Percentiles rank a stretch among this genome's conserved stretches.
Conservation (phyloP, 148 eudicot species). For the Camellia granthamiana region DNA sequence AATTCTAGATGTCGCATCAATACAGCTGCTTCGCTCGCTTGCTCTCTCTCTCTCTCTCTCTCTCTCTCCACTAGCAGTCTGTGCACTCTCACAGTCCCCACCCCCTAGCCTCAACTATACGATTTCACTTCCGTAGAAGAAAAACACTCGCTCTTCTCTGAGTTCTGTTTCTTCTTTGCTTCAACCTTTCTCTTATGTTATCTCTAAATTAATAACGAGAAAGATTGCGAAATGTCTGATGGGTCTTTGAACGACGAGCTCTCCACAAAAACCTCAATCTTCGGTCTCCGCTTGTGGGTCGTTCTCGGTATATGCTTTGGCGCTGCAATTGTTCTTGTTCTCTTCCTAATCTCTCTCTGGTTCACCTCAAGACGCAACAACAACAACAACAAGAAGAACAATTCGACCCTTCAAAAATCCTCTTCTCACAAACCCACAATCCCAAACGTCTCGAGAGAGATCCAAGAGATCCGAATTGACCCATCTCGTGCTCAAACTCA, state of each 20-base stretch:
- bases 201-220: background rate
- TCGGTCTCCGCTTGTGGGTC: slow-evolving; percentile 66
- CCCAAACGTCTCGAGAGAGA: slow-evolving; percentile 63
- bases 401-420: background rate
- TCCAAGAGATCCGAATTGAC: slow-evolving; percentile 54
- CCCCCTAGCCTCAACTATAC: background rate
- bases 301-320: slow-evolving; percentile 66
- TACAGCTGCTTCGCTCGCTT: slow-evolving; percentile 7
- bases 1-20: slow-evolving; percentile 13
- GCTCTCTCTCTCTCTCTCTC: background rate
- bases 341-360: slow-evolving; percentile 64
- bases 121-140: background rate
- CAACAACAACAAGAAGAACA: slow-evolving; percentile 16
- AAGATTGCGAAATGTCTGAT: slow-evolving; percentile 33
- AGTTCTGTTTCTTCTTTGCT: slow-evolving; percentile 1
- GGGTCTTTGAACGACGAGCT: slow-evolving; percentile 51
- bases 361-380: slow-evolving; percentile 49
- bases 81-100: background rate
- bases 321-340: slow-evolving; percentile 49
- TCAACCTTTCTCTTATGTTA: background rate
- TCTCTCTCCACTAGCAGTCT: background rate
- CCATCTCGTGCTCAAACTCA: slow-evolving; percentile 18
- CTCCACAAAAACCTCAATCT: slow-evolving; percentile 56
- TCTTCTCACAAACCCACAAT: slow-evolving; percentile 36
- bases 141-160: background rate